These are phyloP conservation scores for Casuarina equisetifolia DNA, from an alignment of 306 rosid genomes.

Conservation along the genomic window DNA sequence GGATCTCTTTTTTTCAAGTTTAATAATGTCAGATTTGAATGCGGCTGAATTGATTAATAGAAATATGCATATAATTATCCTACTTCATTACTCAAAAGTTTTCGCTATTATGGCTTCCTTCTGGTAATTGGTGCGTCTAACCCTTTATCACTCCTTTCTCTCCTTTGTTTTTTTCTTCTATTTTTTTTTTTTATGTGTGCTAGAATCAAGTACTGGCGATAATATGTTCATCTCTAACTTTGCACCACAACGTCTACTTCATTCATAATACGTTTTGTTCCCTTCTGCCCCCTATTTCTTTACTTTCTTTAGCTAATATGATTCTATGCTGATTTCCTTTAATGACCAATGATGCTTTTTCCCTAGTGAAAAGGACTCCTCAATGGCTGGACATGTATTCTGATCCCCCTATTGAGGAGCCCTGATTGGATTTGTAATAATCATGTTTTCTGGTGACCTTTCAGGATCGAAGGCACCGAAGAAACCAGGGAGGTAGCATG, in stretches of 20 bases:
- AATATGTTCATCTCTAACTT: not conserved
- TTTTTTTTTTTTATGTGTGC: not conserved
- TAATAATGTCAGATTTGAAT: not conserved
- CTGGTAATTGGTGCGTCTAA: too few species aligned
- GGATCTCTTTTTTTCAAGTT: not conserved
- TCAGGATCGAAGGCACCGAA: slow-evolving; percentile 85
- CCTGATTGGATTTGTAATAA: not conserved
- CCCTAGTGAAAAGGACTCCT: not conserved
- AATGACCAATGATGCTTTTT: not conserved
- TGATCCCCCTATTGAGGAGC: not conserved
- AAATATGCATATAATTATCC: not conserved
- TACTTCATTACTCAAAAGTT: not conserved
- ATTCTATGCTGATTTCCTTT: not conserved
- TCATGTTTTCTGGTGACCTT: slow-evolving; percentile 8
- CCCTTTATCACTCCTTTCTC: too few species aligned
- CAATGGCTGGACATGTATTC: not conserved
- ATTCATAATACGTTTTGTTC: not conserved
- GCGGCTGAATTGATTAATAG: not conserved
- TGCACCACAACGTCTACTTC: not conserved
- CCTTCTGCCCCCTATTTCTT: not conserved
- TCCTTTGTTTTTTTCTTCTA: not conserved
- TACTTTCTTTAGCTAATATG: not conserved
- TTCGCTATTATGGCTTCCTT: not conserved
- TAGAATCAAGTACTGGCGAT: not conserved
- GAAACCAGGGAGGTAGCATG: slow-evolving; percentile 60